Conservation (phyloP, 768 basidiomycete genomes). For the Trametes maxima region DNA sequence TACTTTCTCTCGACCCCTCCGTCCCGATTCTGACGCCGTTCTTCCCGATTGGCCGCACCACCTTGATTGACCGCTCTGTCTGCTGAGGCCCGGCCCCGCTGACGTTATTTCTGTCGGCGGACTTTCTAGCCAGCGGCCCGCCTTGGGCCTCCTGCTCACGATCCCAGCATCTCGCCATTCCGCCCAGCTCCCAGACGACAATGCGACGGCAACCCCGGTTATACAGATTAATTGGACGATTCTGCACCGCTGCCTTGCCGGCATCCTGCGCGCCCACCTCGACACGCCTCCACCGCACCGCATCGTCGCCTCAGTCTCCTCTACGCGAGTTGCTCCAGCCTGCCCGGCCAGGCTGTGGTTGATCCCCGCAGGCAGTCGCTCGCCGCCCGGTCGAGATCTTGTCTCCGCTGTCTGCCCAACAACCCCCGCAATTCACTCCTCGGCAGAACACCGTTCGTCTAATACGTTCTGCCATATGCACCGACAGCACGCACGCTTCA, state of each 20-base stretch:
- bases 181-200: slow-evolving; percentile 11
- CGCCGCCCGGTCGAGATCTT: slow-evolving; percentile 18
- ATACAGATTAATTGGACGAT: slow-evolving; percentile 14
- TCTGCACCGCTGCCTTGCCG: slow-evolving; percentile 9
- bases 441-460: slow-evolving; percentile 21
- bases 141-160: slow-evolving; percentile 16
- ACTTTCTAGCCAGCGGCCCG: slow-evolving; percentile 29
- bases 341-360: background rate
- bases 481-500: slow-evolving; percentile 12
- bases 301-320: background rate
- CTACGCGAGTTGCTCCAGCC: background rate
- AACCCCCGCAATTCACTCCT: slow-evolving; percentile 15
- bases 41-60: slow-evolving; percentile 50
- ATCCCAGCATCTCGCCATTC: slow-evolving; percentile 15
- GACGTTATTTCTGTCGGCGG: slow-evolving; percentile 47
- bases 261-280: slow-evolving; percentile 6
- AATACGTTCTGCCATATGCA: slow-evolving; percentile 12
- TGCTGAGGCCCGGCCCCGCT: slow-evolving; percentile 16
- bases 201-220: slow-evolving; percentile 12
- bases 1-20: slow-evolving; percentile 38
- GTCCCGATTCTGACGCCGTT: slow-evolving; percentile 46
- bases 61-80: slow-evolving; percentile 21
- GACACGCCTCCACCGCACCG: slow-evolving; percentile 16
- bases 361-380: slow-evolving; percentile 13
- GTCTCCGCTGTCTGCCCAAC: slow-evolving; percentile 11